A percentile compares a stretch with the other conserved stretches of the same genome.
Conservation (phyloP, 1,139 yeast species). For the Pneumocystis murina region DNA sequence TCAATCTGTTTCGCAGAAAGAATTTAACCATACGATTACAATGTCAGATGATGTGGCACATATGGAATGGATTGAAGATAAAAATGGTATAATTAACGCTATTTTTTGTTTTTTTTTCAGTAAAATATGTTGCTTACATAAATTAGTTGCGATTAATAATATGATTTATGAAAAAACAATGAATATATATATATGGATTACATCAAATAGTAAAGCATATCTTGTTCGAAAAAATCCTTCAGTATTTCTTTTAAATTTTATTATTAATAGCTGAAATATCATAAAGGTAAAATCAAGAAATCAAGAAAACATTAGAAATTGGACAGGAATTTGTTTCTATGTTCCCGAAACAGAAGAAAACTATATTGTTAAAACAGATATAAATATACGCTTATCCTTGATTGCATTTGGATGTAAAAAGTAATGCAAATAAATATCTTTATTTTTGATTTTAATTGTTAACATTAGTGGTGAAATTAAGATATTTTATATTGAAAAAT, state of each 20-base stretch:
- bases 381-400: slow-evolving; percentile 27
- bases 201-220: slow-evolving; percentile 11
- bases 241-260: slow-evolving; percentile 14
- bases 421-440: slow-evolving; percentile 1
- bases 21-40: slow-evolving; percentile 13
- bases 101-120: slow-evolving; percentile 14
- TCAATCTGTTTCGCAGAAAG: slow-evolving; percentile 20
- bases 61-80: slow-evolving; percentile 19
- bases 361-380: slow-evolving; percentile 19
- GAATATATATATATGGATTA: slow-evolving; percentile 16
- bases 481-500: slow-evolving; percentile 25
- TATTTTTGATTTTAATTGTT: neutral
- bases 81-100: slow-evolving; percentile 19
- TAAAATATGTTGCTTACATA: slow-evolving; percentile 7
- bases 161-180: slow-evolving; percentile 12
- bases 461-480: slow-evolving; percentile 20
- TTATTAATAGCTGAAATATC: slow-evolving; percentile 3
- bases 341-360: slow-evolving; percentile 9
- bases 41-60: slow-evolving; percentile 17
- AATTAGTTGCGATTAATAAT: slow-evolving; percentile 8
- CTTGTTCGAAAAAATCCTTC: slow-evolving; percentile 6
- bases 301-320: neutral
- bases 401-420: slow-evolving; percentile 24
- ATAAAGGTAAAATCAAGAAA: slow-evolving; percentile 6
- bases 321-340: slow-evolving; percentile 16